Evolutionary conservation across 2,329 filamentous ascomycete species (phyloP).

Genomic region (Cordyceps tenuipes): DNA sequence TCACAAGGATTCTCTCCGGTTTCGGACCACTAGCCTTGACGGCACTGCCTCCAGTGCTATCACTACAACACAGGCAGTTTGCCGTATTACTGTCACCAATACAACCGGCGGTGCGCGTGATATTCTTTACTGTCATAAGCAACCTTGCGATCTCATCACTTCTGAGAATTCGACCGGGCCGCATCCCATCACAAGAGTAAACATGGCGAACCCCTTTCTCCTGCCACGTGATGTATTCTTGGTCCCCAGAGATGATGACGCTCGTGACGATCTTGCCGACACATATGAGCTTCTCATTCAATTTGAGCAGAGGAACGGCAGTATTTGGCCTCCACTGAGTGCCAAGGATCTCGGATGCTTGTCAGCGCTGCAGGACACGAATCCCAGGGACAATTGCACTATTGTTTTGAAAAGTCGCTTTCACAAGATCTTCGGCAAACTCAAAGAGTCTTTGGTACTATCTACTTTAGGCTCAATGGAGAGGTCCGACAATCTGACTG

Average conservation of each 20-base stretch:
- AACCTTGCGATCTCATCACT: slow-evolving; percentile 43
- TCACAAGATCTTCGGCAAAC: slow-evolving; percentile 32
- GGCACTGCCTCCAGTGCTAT: slow-evolving; percentile 23
- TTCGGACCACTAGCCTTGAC: slow-evolving; percentile 21
- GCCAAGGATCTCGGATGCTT: slow-evolving; percentile 10
- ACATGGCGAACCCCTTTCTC: slow-evolving; percentile 40
- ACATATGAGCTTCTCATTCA: slow-evolving; percentile 44
- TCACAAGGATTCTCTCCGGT: slow-evolving; percentile 38
- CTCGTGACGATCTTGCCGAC: slow-evolving; percentile 39
- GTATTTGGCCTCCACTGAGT: slow-evolving; percentile 45
- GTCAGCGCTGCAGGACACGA: background rate
- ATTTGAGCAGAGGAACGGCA: slow-evolving; percentile 41
- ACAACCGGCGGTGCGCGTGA: slow-evolving; percentile 27
- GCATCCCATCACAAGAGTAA: slow-evolving; percentile 39
- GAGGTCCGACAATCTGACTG: slow-evolving; percentile 25
- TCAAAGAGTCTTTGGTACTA: slow-evolving; percentile 28
- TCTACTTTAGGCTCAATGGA: slow-evolving; percentile 19
- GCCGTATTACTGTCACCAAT: slow-evolving; percentile 31
- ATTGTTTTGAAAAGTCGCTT: slow-evolving; percentile 36
- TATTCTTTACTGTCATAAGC: slow-evolving; percentile 45
- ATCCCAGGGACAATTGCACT: slow-evolving; percentile 15
- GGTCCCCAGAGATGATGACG: slow-evolving; percentile 39
- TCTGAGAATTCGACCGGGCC: slow-evolving; percentile 40
- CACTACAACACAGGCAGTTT: slow-evolving; percentile 27
- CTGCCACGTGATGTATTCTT: slow-evolving; percentile 44